phyloP scores from a whole-genome alignment of 2,329 filamentous ascomycete species.

The Penicillium brevicompactum region DNA sequence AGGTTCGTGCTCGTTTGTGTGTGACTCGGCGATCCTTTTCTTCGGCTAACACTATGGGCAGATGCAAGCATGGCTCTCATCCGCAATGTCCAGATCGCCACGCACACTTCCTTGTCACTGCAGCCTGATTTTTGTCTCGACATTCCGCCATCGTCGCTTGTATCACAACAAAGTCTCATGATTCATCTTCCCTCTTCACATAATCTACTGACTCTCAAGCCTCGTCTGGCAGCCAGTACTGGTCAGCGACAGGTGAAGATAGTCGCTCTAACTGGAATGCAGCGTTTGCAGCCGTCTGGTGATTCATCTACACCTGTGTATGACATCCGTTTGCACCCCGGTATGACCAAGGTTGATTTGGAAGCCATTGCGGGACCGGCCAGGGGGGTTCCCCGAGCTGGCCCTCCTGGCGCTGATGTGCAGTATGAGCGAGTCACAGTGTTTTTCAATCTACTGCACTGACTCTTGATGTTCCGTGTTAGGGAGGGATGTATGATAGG shows the following conservation, averaged over 20 bases:
- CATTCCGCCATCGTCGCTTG: constrained; percentile 65
- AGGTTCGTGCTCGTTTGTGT: constrained; percentile 38
- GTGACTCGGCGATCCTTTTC: neutral
- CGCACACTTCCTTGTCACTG: constrained; percentile 67
- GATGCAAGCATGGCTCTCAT: constrained; percentile 66
- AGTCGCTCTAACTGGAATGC: constrained; percentile 71
- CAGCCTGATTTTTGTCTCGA: constrained; percentile 64
- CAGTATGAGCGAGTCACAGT: constrained; percentile 71
- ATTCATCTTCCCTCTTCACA: constrained; percentile 69
- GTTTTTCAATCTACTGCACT: constrained; percentile 68
- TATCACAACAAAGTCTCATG: constrained; percentile 72
- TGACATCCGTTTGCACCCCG: constrained; percentile 70
- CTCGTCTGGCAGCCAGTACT: constrained; percentile 64
- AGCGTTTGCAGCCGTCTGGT: constrained; percentile 55
- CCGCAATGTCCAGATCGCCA: constrained; percentile 65
- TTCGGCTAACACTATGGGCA: constrained; percentile 27
- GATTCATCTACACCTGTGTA: constrained; percentile 68
- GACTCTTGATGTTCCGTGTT: constrained; percentile 9
- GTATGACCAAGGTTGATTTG: constrained; percentile 76
- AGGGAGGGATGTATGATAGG: neutral
- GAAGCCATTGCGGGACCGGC: constrained; percentile 74
- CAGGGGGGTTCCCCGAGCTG: constrained; percentile 56
- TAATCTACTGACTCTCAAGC: constrained; percentile 70
- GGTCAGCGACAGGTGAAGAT: constrained; percentile 73
- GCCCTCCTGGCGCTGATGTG: constrained; percentile 67